A percentile compares a stretch with the other conserved stretches of the same genome.
Conservation (phyloP, 2,329 filamentous ascomycete genomes). For the Fusarium torreyae region DNA sequence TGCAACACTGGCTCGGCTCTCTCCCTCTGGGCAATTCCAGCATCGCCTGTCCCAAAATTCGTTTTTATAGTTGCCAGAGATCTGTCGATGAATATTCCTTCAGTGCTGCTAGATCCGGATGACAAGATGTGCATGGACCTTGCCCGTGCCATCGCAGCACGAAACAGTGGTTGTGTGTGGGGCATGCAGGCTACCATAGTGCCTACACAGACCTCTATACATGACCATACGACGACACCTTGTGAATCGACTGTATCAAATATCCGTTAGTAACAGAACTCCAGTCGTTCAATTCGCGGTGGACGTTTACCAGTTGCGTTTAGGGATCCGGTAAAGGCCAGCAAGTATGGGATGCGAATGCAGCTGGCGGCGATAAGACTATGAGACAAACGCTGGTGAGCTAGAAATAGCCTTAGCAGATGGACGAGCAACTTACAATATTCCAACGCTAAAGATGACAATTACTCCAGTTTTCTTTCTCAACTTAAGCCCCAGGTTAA, state of each 20-base stretch:
- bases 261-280: too few relatives aligned
- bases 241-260: slow-evolving; percentile 4
- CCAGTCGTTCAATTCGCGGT: too few relatives aligned
- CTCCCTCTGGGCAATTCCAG: neutral
- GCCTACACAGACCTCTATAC: slow-evolving; percentile 4
- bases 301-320: slow-evolving; percentile 1
- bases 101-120: neutral
- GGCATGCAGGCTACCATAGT: slow-evolving; percentile 21
- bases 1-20: neutral
- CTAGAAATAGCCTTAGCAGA: accelerated
- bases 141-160: neutral
- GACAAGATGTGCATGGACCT: neutral
- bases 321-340: neutral
- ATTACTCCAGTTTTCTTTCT: slow-evolving; percentile 13
- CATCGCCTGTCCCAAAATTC: neutral
- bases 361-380: slow-evolving; percentile 23
- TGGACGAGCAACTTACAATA: slow-evolving; percentile 2
- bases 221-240: slow-evolving; percentile 17
- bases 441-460: slow-evolving; percentile 4
- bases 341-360: slow-evolving; percentile 1
- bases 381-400: neutral
- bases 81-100: slow-evolving; percentile 12
- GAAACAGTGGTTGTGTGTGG: slow-evolving; percentile 6
- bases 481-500: neutral
- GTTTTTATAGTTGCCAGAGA: neutral